Evolutionary conservation across 2,329 filamentous ascomycete species (phyloP).

Genomic region (Epichloe uncinata): DNA sequence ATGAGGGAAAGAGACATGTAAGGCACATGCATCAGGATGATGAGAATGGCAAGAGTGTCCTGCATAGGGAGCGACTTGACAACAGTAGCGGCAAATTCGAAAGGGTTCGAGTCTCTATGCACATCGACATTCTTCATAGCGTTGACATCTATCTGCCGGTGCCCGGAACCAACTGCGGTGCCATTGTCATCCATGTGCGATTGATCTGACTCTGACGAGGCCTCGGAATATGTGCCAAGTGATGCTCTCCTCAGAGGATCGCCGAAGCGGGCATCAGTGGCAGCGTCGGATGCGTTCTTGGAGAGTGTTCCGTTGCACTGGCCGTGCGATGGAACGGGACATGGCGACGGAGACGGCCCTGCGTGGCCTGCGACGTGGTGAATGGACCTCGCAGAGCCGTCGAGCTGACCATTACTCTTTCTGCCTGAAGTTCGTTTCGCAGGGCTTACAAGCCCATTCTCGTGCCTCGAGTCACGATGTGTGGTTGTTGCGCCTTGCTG

Average conservation of each 20-base stretch:
- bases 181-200: conserved; percentile 24
- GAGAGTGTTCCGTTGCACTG: conserved; percentile 22
- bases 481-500: conserved; percentile 46
- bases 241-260: conserved; percentile 32
- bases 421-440: conserved; percentile 25
- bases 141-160: conserved; percentile 58
- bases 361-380: conserved; percentile 19
- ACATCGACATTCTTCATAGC: conserved; percentile 53
- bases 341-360: conserved; percentile 16
- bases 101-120: conserved; percentile 56
- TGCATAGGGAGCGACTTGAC: conserved; percentile 80
- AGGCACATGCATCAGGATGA: conserved; percentile 85
- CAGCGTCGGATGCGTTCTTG: conserved; percentile 13
- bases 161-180: conserved; percentile 31
- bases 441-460: conserved; percentile 69
- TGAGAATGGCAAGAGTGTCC: conserved; percentile 93
- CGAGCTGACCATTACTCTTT: conserved; percentile 34
- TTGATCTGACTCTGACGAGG: conserved; percentile 38
- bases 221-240: conserved; percentile 39
- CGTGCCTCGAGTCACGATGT: conserved; percentile 64
- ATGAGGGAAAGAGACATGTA: conserved; percentile 78
- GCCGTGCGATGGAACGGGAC: conserved; percentile 10
- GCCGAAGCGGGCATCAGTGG: conserved; percentile 27
- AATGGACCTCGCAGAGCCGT: conserved; percentile 23
- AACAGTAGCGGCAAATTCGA: conserved; percentile 73